phyloP scores from a whole-genome alignment of 805 yeast genomes.

The Ogataea corticis region DNA sequence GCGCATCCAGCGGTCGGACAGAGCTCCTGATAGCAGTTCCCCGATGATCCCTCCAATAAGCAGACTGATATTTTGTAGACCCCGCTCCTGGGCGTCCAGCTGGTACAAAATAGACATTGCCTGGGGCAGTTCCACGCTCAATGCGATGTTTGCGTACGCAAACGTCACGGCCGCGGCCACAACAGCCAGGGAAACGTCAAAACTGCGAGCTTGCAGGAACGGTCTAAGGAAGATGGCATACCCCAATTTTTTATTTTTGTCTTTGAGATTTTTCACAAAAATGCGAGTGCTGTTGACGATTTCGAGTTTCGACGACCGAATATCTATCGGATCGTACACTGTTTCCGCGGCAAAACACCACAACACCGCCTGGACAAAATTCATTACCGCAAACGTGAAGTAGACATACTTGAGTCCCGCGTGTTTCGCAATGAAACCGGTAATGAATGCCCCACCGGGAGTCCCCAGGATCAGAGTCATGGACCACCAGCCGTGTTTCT shows the following conservation, averaged over 20 bases:
- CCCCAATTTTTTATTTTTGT: background rate
- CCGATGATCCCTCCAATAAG: constrained; percentile 8
- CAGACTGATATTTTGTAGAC: constrained; percentile 7
- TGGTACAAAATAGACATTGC: constrained; percentile 1
- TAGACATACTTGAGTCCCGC: constrained; percentile 8
- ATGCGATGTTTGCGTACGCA: constrained; percentile 6
- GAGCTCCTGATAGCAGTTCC: constrained; percentile 9
- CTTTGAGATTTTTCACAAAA: background rate
- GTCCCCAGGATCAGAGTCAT: constrained; percentile 12
- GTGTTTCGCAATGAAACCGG: constrained; percentile 8
- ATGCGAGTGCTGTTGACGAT: background rate
- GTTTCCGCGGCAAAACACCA: constrained; percentile 10
- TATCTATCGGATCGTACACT: constrained; percentile 1
- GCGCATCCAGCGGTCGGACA: constrained; percentile 10
- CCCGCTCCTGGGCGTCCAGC: constrained; percentile 6
- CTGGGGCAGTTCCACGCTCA: constrained; percentile 8
- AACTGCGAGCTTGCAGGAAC: constrained; percentile 1
- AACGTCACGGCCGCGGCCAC: constrained; percentile 5
- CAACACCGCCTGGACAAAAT: constrained; percentile 1
- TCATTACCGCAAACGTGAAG: constrained; percentile 7
- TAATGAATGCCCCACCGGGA: constrained; percentile 9
- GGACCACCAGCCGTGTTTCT: constrained; percentile 13
- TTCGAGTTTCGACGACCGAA: background rate
- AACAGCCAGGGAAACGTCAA: constrained; percentile 5
- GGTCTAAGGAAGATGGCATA: constrained; percentile 2